A percentile compares a stretch with the other conserved stretches of the same genome.
Conservation (phyloP, 495 filamentous ascomycete species). For the Aspergillus bridgeri region DNA sequence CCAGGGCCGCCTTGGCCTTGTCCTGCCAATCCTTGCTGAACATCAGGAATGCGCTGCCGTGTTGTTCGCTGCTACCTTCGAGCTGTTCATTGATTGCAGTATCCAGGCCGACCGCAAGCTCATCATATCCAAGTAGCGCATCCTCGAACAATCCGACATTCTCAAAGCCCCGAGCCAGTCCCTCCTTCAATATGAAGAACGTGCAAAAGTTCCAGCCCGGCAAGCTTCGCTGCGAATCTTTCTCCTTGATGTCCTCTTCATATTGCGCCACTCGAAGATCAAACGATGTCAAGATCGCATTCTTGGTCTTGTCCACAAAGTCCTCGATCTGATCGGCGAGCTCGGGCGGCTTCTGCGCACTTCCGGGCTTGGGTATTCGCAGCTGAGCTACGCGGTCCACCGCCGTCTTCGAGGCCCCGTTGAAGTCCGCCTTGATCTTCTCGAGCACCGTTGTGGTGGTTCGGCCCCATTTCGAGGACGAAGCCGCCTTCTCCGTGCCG, state of each 20-base stretch:
- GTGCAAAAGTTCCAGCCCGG: constrained; percentile 99
- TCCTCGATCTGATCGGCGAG: constrained; percentile 76
- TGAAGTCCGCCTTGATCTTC: constrained; percentile 89
- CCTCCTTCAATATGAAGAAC: constrained; percentile 96
- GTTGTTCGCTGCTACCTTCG: constrained; percentile 49
- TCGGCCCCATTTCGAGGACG: constrained; percentile 75
- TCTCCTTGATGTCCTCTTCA: constrained; percentile 94
- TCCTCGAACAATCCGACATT: constrained; percentile 95
- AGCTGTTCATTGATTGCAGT: constrained; percentile 73
- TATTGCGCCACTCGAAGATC: constrained; percentile 89
- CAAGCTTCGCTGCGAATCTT: constrained; percentile 79
- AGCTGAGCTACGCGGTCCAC: constrained; percentile 84
- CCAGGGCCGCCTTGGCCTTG: constrained; percentile 48
- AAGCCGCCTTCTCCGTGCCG: constrained; percentile 66
- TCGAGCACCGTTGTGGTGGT: constrained; percentile 79
- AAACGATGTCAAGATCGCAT: constrained; percentile 82
- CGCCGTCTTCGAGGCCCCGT: constrained; percentile 71
- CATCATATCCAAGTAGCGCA: constrained; percentile 87
- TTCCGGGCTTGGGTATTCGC: constrained; percentile 54
- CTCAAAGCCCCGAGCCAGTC: constrained; percentile 88
- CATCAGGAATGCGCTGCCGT: constrained; percentile 61
- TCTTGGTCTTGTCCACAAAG: constrained; percentile 80
- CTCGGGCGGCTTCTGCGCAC: constrained; percentile 58
- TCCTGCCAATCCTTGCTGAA: constrained; percentile 70
- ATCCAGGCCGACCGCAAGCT: constrained; percentile 82